A percentile compares a stretch with the other conserved stretches of the same genome.
Evolutionary conservation across 192 early-diverging fungal species (phyloP).

Genomic region (Umbelopsis sp.): DNA sequence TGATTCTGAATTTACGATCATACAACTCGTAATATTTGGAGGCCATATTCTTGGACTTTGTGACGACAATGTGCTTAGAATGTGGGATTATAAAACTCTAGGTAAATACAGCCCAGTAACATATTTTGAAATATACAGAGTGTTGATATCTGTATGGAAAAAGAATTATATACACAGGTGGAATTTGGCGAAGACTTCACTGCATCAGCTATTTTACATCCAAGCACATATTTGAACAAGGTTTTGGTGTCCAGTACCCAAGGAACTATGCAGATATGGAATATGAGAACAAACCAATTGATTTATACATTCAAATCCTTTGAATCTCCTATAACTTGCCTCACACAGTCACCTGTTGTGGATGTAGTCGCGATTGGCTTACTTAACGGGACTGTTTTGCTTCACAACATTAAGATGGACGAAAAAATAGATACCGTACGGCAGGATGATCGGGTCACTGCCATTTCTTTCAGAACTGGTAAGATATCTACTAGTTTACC

Average conservation of each 20-base stretch:
- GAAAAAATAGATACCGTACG: conserved; percentile 71
- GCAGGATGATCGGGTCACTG: conserved; percentile 90
- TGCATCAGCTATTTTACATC: conserved; percentile 81
- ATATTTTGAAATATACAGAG: neutral
- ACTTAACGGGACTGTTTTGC: conserved; percentile 80
- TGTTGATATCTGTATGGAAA: conserved; percentile 15
- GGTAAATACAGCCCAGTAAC: conserved; percentile 40
- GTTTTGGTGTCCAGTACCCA: conserved; percentile 83
- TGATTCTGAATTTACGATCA: conserved; percentile 49
- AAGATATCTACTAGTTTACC: neutral
- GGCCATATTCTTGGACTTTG: conserved; percentile 73
- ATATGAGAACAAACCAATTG: conserved; percentile 78
- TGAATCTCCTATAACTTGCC: conserved; percentile 71
- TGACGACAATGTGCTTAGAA: conserved; percentile 76
- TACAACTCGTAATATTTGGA: conserved; percentile 73
- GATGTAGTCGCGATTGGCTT: conserved; percentile 94
- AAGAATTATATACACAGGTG: conserved; percentile 72
- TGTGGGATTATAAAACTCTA: conserved; percentile 75
- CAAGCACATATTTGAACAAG: conserved; percentile 98
- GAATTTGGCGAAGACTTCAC: conserved; percentile 76
- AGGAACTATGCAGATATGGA: conserved; percentile 94
- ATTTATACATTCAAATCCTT: conserved; percentile 82
- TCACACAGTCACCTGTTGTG: conserved; percentile 87
- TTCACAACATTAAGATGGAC: conserved; percentile 88
- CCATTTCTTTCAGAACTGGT: conserved; percentile 89